Base-by-base conservation (phyloP, 2,329 filamentous ascomycete species). In the Blumeriella jaapii region DNA sequence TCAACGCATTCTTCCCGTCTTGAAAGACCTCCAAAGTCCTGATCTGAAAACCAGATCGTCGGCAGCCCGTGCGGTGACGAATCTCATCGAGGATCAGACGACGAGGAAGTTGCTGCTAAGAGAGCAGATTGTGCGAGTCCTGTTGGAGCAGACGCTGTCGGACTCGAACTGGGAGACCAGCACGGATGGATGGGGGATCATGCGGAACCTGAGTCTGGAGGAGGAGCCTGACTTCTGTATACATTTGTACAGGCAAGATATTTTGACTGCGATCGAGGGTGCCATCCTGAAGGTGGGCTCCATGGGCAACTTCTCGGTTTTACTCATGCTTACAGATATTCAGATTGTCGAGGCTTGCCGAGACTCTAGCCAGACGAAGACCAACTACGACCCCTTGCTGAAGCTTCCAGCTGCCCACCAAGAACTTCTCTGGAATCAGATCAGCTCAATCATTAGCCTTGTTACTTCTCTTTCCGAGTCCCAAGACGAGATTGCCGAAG, bases 161-260 rank as follows among this genome's bases (percentile, higher is more conserved):
- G 76, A 82, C 51, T 60, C 67, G 23, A 71, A 65, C 38, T 60
- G 78, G 34, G 74, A 80, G 56, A 74, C 72, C 47, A 65, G 71
- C 30, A 70, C 74, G 27, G 71, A 74, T 13, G 77, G 74, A n/a
- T 82, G 77, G 77, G 68, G 70, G 9, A 76, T 80, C 44, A 59
- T 82, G 34, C 65, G 68, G 44, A 66, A 72, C 26, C 61, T 82
- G 34, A 70, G 68, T 2, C 61, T 70, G 42, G 69, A 78, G 50
- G 77, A 81, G 53, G 75, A 78, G 47, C 61, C 68, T 9, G 76
- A 79, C 49, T 80, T 81, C 40, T 77, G 73, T 43, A 60, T 81
- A 13, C 74, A 81, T 46, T 55, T 82, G 38, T 79, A 68, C 49
- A 62, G 77, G 27, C 60, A 70, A 17, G 75, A 79, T 52, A 56